These are phyloP conservation scores for Emergomyces orientalis DNA, from an alignment of 2,329 filamentous ascomycete genomes.

Conservation along the genomic window DNA sequence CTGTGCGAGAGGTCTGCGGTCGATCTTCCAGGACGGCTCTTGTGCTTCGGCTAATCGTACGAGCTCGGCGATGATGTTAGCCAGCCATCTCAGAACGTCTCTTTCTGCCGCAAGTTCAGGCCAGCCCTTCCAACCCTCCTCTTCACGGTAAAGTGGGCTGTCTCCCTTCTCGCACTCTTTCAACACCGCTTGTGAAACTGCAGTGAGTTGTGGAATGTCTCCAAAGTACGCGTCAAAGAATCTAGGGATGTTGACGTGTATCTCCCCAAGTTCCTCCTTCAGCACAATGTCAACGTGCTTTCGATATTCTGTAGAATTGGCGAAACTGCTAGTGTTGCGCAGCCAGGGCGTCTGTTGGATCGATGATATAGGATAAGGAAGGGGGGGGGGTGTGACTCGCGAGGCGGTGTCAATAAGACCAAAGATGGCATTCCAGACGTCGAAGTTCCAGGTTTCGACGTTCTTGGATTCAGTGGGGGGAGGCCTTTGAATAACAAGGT, in stretches of 20 bases:
- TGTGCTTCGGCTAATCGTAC: not conserved
- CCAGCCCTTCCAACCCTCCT: not conserved
- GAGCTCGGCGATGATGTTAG: not conserved
- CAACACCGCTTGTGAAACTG: not conserved
- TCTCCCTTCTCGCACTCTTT: not conserved
- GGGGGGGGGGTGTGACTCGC: not conserved
- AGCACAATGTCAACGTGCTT: slow-evolving; percentile 15
- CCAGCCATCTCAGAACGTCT: not conserved
- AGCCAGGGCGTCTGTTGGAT: slow-evolving; percentile 12
- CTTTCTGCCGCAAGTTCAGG: not conserved
- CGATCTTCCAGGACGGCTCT: not conserved
- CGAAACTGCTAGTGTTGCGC: slow-evolving; percentile 17
- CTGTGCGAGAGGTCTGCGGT: not conserved
- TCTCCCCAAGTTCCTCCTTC: slow-evolving; percentile 15
- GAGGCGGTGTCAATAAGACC: slow-evolving; percentile 4
- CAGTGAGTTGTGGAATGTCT: slow-evolving; percentile 15
- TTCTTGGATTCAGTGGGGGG: slow-evolving; percentile 1
- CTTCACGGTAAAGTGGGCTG: not conserved
- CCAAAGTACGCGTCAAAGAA: slow-evolving; percentile 19
- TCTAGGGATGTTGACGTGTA: slow-evolving; percentile 15
- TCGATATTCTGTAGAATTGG: slow-evolving; percentile 16
- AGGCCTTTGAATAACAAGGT: slow-evolving; percentile 9
- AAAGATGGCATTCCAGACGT: slow-evolving; percentile 9
- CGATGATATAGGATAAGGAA: slow-evolving; percentile 1
- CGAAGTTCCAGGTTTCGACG: not conserved